These are phyloP conservation scores for Kwoniella shivajii DNA, from an alignment of 1,284 basidiomycete species.

Conservation along the genomic window DNA sequence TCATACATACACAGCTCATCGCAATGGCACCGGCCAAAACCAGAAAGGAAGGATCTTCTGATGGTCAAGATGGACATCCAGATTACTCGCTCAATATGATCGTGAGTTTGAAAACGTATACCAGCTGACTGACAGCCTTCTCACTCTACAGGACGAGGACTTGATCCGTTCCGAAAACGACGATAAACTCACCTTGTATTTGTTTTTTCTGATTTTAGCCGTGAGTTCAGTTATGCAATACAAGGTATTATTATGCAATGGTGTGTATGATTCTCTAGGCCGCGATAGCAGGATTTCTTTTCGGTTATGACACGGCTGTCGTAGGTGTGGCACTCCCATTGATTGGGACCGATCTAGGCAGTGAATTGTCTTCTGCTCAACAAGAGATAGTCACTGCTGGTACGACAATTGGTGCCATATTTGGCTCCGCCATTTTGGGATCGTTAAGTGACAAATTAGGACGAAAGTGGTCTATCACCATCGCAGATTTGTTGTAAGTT, in stretches of 20 bases:
- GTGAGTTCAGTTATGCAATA: not conserved
- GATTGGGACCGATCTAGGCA: constrained; percentile 20
- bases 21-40: too few relatives aligned
- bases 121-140: not conserved
- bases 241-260: not conserved
- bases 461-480: constrained; percentile 19
- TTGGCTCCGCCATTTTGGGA: constrained; percentile 18
- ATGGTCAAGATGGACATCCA: not conserved
- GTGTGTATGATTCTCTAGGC: too few relatives aligned
- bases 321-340: constrained; percentile 22
- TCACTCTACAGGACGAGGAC: constrained; percentile 18
- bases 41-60: too few relatives aligned
- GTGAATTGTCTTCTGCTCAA: constrained; percentile 6
- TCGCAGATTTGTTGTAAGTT: constrained; percentile 22
- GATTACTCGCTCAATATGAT: not conserved
- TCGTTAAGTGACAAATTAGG: constrained; percentile 16
- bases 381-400: constrained; percentile 26
- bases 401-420: constrained; percentile 26
- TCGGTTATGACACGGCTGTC: constrained; percentile 21
- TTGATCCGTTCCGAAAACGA: constrained; percentile 28
- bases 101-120: not conserved
- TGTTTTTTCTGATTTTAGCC: constrained; percentile 37
- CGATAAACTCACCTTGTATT: constrained; percentile 38
- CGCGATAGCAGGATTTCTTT: constrained; percentile 20
- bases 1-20: too few relatives aligned